Base-by-base conservation (phyloP, 805 yeast species). In the Candida nitratophila region DNA sequence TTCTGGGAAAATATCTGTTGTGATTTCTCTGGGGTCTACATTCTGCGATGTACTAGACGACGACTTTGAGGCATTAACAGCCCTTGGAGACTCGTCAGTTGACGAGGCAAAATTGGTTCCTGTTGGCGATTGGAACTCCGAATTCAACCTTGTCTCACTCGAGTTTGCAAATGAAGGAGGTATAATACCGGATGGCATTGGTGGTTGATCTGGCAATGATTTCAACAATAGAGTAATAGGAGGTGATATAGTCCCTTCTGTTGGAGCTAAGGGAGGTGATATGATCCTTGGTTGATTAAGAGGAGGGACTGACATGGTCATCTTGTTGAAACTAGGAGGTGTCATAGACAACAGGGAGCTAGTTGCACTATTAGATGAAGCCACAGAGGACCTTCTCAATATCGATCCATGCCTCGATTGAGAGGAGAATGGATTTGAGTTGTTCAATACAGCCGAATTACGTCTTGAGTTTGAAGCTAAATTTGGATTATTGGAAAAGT, bases 131-230 rank as follows among this genome's bases (percentile, higher is more conserved):
- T 16, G 35, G 11, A 6, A n/a, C 19, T 16, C 35, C 16, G 35
- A 17, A 16, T 32, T 32, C 27, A 24, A n/a, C 6, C 35, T 32
- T 8, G 9, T 6, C 7, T 16, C 12, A 32, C 17, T 15, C 16
- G 35, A 6, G 35, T n/a, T 16, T 6, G 37, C 9, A 17, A 12
- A 19, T 5, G 24, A 15, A 6, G 47, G 43, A 26, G 31, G 47
- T 12, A 22, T 30, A 11, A 22, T 30, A 11, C 74, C 82, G 14
- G 53, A 59, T 3, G 90, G 90, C 46, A 76, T 63, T 1, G 83
- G 78, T 16, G 69, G 58, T 42, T 68, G 75, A 0, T 83, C 78
- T 0, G 89, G 24, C 11, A 36, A 36, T 22, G 35, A 24, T 21
- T 20, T 34, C 4, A 34, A 15, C 5, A 9, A 12, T 5, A 34